Evolutionary conservation across 2,329 filamentous ascomycete genomes (phyloP).

Genomic region (Biscogniauxia sp.): DNA sequence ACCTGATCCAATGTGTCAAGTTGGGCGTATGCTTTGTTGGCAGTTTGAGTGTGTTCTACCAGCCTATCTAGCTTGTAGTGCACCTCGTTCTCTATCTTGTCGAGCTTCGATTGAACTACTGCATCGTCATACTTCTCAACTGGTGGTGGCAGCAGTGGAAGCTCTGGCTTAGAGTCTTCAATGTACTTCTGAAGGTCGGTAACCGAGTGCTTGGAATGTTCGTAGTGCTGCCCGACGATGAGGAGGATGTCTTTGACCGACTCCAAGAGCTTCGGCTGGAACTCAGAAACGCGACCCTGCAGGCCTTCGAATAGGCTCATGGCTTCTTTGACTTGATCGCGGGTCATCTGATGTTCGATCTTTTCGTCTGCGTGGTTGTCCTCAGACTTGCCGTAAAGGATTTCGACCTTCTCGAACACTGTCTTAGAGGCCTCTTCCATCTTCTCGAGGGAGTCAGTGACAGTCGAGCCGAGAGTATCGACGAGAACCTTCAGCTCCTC

Average conservation of each 20-base stretch:
- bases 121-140: slow-evolving; percentile 55
- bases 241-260: slow-evolving; percentile 81
- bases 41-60: slow-evolving; percentile 62
- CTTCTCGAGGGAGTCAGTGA: slow-evolving; percentile 81
- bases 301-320: slow-evolving; percentile 71
- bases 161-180: slow-evolving; percentile 55
- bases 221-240: slow-evolving; percentile 82
- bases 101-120: slow-evolving; percentile 29
- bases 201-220: slow-evolving; percentile 72
- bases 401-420: slow-evolving; percentile 79
- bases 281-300: slow-evolving; percentile 75
- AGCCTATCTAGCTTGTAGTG: slow-evolving; percentile 46
- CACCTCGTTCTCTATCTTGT: slow-evolving; percentile 26
- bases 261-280: slow-evolving; percentile 84
- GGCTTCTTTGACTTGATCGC: slow-evolving; percentile 75
- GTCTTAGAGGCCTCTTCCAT: slow-evolving; percentile 85
- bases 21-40: slow-evolving; percentile 69
- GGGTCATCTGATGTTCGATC: slow-evolving; percentile 77
- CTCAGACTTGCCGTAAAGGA: slow-evolving; percentile 72
- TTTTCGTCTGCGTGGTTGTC: slow-evolving; percentile 72
- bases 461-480: slow-evolving; percentile 76
- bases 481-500: slow-evolving; percentile 86
- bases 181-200: slow-evolving; percentile 57
- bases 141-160: slow-evolving; percentile 54
- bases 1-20: slow-evolving; percentile 85